Evolutionary conservation across 2,329 filamentous ascomycete species (phyloP), one percentile per base, ranked within the genome.

Genomic region (Epicoccum sorghinum): DNA sequence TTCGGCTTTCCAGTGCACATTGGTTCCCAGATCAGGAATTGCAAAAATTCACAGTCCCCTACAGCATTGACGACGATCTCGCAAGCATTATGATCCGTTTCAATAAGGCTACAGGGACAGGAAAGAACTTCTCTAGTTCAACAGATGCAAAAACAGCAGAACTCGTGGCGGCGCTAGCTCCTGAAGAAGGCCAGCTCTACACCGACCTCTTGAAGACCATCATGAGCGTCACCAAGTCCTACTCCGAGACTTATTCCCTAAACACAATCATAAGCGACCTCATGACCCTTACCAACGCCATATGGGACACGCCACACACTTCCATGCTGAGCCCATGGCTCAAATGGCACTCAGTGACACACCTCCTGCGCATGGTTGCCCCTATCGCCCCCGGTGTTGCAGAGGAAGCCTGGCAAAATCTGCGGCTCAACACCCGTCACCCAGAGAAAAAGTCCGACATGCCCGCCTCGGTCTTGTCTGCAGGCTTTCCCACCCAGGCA

Each of bases 231-330:
- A 89, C 86, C 0, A 77, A 80, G 5, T 88, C 89, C 2, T 88
- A 92, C 66, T 81, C 87, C 22, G 82, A 84, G 45, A 86, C 91
- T 1, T 89, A 92, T 70, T 82, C 89, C 0, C 80, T 96, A 47
- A 96, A 96, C 76, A 96, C 91, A 0, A 82, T 90, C 7, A 83
- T 96, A 14, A 95, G 90, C 1, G 89, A 93, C 66, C 80, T 96
- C 12, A 96, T 91, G 82, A 86, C 84, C 37, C 80, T 96, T 13
- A 93, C 90, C 4, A 96, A 96, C 70, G 74, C 79, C 0, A 68
- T 77, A 40, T 65, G 59, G 58, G 66, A 71, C 51, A 52, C 64
- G 1, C 58, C 63, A 6, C 57, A 68, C 24, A 48, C 42, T 8
- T 72, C 81, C 29, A 59, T 72, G 0, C 56, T 74, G 2, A 75